These are phyloP conservation scores for Spergularia bocconei DNA, from an alignment of 148 eudicot species.

Conservation along the genomic window DNA sequence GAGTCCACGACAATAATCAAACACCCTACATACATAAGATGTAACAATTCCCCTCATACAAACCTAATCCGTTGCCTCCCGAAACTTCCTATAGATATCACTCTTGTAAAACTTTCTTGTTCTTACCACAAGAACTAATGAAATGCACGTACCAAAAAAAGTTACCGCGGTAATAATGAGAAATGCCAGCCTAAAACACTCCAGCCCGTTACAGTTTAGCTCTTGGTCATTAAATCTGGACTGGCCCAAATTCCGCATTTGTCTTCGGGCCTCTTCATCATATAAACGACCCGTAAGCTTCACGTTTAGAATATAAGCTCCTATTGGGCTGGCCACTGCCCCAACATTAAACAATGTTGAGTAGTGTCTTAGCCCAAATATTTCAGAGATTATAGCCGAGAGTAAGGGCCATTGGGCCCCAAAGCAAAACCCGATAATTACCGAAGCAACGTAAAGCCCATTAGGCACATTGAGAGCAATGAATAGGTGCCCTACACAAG, in stretches of 20 bases:
- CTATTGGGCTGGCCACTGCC: slow-evolving; percentile 42
- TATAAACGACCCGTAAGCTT: slow-evolving; percentile 37
- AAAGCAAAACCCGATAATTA: slow-evolving; percentile 40
- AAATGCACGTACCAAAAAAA: slow-evolving; percentile 30
- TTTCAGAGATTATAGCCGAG: slow-evolving; percentile 40
- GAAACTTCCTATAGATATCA: slow-evolving; percentile 42
- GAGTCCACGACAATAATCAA: too few relatives aligned
- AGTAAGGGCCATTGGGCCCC: slow-evolving; percentile 48
- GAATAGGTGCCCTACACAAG: slow-evolving; percentile 38
- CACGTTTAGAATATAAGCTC: slow-evolving; percentile 37
- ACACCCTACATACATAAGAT: too few relatives aligned
- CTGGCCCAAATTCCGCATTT: slow-evolving; percentile 25
- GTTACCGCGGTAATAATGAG: slow-evolving; percentile 39
- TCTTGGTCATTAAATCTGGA: slow-evolving; percentile 20
- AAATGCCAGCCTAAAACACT: slow-evolving; percentile 38
- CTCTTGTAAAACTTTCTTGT: slow-evolving; percentile 39
- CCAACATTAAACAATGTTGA: slow-evolving; percentile 42
- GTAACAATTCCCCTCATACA: not conserved
- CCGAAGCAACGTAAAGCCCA: slow-evolving; percentile 42
- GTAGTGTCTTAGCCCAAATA: slow-evolving; percentile 45
- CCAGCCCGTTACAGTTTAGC: slow-evolving; percentile 29
- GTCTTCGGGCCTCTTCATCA: slow-evolving; percentile 31
- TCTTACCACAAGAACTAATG: slow-evolving; percentile 37
- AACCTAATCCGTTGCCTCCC: slow-evolving; percentile 16
- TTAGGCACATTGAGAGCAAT: slow-evolving; percentile 35